phyloP scores from a whole-genome alignment of 2,329 filamentous ascomycete species.

The Macrophomina tecta region DNA sequence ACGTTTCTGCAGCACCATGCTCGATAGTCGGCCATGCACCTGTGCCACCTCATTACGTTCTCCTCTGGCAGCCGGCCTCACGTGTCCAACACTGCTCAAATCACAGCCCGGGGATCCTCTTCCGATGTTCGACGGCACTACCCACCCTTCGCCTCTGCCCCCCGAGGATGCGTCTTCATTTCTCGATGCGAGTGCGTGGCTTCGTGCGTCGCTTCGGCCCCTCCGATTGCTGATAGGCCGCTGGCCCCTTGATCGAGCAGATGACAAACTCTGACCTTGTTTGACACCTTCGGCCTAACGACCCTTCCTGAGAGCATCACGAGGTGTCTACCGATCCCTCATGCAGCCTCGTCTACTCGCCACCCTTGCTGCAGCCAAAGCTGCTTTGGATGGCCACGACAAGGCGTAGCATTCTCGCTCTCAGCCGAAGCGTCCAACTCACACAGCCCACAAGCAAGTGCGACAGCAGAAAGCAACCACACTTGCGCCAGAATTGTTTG shows the following conservation, averaged over 20 bases:
- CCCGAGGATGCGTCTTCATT: constrained; percentile 19
- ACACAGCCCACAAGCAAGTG: background rate
- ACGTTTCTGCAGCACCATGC: constrained; percentile 22
- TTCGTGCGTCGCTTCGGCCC: background rate
- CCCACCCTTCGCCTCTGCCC: constrained; percentile 7
- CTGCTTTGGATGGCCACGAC: background rate
- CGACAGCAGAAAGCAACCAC: constrained; percentile 1
- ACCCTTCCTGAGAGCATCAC: background rate
- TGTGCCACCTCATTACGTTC: constrained; percentile 1
- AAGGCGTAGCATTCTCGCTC: background rate
- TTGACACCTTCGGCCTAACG: background rate
- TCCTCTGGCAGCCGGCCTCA: background rate
- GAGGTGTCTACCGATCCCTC: constrained; percentile 3
- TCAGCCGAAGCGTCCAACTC: background rate
- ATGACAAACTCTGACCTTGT: background rate
- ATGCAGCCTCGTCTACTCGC: constrained; percentile 21
- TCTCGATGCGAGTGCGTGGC: constrained; percentile 11
- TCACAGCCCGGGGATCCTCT: background rate
- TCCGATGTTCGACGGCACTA: background rate
- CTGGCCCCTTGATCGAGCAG: background rate
- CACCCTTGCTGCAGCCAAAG: background rate
- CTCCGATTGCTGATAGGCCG: background rate
- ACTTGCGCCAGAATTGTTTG: background rate
- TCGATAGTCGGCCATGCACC: constrained; percentile 17
- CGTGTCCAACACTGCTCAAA: constrained; percentile 19